Conservation (phyloP, 169 alveolate genomes). For the Theileria luwenshuni region DNA sequence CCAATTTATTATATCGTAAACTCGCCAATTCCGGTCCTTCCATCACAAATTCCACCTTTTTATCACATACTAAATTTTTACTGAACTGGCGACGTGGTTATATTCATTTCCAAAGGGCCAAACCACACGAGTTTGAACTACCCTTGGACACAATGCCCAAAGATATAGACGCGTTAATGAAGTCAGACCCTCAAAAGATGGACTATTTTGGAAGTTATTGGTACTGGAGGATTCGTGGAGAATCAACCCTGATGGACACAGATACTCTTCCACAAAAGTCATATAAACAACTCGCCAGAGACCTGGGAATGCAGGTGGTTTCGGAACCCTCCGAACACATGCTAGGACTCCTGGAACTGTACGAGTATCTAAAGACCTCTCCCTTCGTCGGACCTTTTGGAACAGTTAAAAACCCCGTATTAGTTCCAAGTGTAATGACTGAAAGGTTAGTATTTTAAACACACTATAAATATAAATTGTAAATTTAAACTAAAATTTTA, state of each 20-base stretch:
- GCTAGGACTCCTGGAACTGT: constrained; percentile 86
- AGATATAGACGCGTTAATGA: constrained; percentile 77
- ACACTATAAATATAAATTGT: not conserved
- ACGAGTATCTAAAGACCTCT: constrained; percentile 85
- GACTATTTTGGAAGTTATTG: constrained; percentile 85
- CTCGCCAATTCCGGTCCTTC: not conserved
- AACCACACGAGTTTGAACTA: constrained; percentile 84
- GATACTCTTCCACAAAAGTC: constrained; percentile 77
- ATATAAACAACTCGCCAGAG: constrained; percentile 86
- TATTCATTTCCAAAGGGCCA: constrained; percentile 79
- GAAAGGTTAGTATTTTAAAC: constrained; percentile 63
- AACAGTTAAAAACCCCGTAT: constrained; percentile 86
- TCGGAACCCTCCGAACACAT: constrained; percentile 82
- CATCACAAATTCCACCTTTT: too few species aligned
- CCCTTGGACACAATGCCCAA: constrained; percentile 88
- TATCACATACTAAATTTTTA: not conserved
- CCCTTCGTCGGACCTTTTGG: constrained; percentile 90
- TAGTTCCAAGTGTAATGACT: constrained; percentile 84
- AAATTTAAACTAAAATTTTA: not conserved
- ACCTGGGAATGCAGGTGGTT: constrained; percentile 84
- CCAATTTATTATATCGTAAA: not conserved
- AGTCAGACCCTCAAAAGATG: constrained; percentile 77
- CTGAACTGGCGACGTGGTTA: constrained; percentile 43
- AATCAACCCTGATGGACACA: constrained; percentile 78
- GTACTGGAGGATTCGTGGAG: constrained; percentile 86